A percentile compares a stretch with the other conserved stretches of the same genome.
These are phyloP conservation scores for Taiozyma sp. DNA, from an alignment of 1,139 yeast species.

Conservation along the genomic window DNA sequence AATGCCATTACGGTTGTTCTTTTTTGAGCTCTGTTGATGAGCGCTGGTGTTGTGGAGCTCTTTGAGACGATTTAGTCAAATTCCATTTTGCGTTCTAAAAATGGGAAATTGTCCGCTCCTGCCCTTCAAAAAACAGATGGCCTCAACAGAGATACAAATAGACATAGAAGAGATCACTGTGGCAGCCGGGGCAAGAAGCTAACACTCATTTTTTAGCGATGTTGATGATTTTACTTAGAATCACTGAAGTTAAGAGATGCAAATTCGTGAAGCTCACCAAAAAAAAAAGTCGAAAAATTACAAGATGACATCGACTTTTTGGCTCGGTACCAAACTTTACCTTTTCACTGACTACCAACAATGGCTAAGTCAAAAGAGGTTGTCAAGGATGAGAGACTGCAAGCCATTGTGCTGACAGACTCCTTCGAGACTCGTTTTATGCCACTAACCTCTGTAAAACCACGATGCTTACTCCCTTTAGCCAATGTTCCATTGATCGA, in stretches of 20 bases:
- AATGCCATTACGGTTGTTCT: no score
- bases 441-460: constrained; percentile 83
- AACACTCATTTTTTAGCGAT: not conserved
- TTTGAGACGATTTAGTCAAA: not conserved
- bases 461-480: constrained; percentile 85
- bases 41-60: not conserved
- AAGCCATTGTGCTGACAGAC: constrained; percentile 92
- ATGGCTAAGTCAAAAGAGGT: constrained; percentile 48
- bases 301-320: constrained; percentile 2
- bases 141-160: not conserved
- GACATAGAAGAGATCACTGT: not conserved
- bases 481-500: constrained; percentile 94
- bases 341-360: constrained; percentile 30
- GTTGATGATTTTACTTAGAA: not conserved
- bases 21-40: no score
- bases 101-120: not conserved
- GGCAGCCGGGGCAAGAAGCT: not conserved
- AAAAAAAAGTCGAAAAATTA: not conserved
- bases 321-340: not conserved
- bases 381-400: constrained; percentile 71
- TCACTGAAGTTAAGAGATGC: not conserved
- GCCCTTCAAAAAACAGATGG: not conserved
- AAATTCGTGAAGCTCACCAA: not conserved
- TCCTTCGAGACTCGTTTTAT: constrained; percentile 87
- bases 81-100: not conserved